Evolutionary conservation across 176 grass and related monocot species (phyloP), one percentile per base, ranked within the genome.

Genomic region (Cenchrus purpureus): DNA sequence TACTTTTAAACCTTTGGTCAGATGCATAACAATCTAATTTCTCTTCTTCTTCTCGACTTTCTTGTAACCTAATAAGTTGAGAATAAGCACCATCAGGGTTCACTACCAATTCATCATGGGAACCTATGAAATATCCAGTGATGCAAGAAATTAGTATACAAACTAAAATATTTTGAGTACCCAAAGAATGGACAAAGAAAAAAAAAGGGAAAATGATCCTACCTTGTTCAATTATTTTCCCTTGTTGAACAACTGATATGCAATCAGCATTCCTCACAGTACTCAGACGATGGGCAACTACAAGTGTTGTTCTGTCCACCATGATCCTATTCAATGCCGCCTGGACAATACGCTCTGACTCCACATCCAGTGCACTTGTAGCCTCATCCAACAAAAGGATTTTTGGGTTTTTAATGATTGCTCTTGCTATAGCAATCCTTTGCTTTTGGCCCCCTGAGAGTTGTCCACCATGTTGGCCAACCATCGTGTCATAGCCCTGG

Each of bases 1-100:
- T 45, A 54, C 62, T 77, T 50, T 81, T 45, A 28, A 72, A 85
- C 49, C 52, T 83, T 53, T n/a, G n/a, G 14, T 32, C 60, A 28
- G 44, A 75, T 55, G 71, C 12, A 15, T 7, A 0, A 17, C 19
- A 32, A 46, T 82, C 60, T 13, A 54, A 42, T 74, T 31, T 74
- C 12, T 76, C 40, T 53, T 87, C 72, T 51, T 51, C 83, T 44
- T 92, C 45, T 34, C 53, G 77, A 25, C 53, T 75, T 80, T 89
- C 87, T 79, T 89, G 91, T 52, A 89, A 69, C 45, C 13, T 79
- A 10, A 81, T 77, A 44, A 92, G 73, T 81, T 51, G 49, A 51
- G 49, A 51, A 40, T 40, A 40, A 40, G 37, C 37, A 40, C 37
- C 37, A 40, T 40, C 37, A 40, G 37, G 37, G 37, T 40, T 40